Conservation (phyloP, 2,329 filamentous ascomycete species). For the Sporothrix pseudoabietina region DNA sequence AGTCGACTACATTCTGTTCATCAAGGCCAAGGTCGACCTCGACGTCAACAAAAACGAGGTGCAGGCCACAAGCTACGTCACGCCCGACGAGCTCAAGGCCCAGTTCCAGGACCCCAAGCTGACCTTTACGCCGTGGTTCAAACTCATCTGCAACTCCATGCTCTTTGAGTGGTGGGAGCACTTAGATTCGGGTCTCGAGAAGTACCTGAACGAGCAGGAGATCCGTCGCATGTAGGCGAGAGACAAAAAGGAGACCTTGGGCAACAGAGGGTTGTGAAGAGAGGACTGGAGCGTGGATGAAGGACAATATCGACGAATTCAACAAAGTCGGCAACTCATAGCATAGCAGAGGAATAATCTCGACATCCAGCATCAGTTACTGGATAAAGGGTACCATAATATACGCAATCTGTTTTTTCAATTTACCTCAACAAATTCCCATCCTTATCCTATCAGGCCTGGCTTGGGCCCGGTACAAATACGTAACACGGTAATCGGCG, state of each 20-base stretch:
- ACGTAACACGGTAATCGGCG: background rate
- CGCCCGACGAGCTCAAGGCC: conserved; percentile 75
- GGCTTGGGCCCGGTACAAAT: background rate
- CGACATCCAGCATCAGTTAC: background rate
- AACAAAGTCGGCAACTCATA: conserved; percentile 10
- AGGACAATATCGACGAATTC: background rate
- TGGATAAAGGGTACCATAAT: background rate
- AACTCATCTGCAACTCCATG: conserved; percentile 97
- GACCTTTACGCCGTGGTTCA: conserved; percentile 98
- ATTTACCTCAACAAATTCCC: background rate
- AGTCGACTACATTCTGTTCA: conserved; percentile 99
- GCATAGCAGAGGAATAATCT: background rate
- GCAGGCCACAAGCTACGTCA: conserved; percentile 80
- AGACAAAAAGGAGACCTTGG: background rate
- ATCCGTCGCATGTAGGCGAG: conserved; percentile 76
- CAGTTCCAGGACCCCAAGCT: conserved; percentile 81
- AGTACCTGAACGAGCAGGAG: conserved; percentile 81
- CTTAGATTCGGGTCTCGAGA: conserved; percentile 77
- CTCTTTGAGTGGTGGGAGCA: conserved; percentile 97
- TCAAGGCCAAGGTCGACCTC: conserved; percentile 88
- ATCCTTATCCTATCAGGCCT: background rate
- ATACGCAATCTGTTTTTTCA: background rate
- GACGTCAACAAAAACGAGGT: conserved; percentile 86
- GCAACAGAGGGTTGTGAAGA: background rate
- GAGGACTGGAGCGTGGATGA: background rate